These are phyloP conservation scores for Coleophoma crateriformis DNA, from an alignment of 2,329 filamentous ascomycete genomes.

Conservation along the genomic window DNA sequence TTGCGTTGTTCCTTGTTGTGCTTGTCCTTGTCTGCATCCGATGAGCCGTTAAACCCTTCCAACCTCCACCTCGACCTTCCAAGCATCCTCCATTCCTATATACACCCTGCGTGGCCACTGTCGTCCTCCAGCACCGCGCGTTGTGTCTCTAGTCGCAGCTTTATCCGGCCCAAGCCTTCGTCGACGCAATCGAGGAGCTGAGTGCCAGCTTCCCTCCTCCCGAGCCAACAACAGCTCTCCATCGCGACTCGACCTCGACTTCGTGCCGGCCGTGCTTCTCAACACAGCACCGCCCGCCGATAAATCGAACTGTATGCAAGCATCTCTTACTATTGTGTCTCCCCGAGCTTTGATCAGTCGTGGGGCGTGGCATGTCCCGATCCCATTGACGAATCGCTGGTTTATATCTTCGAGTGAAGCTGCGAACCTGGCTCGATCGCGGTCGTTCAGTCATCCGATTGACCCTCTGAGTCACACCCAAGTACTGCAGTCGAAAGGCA, in stretches of 20 bases:
- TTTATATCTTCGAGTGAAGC: conserved; percentile 13
- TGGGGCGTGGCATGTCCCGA: conserved; percentile 3
- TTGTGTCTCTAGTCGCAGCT: not conserved
- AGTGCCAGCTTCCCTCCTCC: not conserved
- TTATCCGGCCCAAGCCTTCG: not conserved
- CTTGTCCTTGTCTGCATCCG: not conserved
- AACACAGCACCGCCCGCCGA: not conserved
- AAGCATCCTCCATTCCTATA: not conserved
- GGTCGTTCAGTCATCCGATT: conserved; percentile 14
- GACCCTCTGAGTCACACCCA: conserved; percentile 21
- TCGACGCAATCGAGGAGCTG: not conserved
- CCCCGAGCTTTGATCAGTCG: conserved; percentile 1
- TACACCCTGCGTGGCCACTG: not conserved
- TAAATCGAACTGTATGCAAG: not conserved
- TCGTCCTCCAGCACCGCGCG: not conserved
- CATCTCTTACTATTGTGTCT: not conserved
- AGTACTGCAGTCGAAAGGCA: conserved; percentile 14
- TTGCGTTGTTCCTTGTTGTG: conserved; percentile 8
- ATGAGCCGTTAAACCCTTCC: not conserved
- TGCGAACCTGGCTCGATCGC: conserved; percentile 9
- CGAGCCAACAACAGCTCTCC: not conserved
- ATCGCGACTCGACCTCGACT: not conserved
- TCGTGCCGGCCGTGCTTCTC: too few species aligned
- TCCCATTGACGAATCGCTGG: conserved; percentile 20
- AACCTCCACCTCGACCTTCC: not conserved